Percentiles rank a stretch among this genome's conserved stretches.
These are phyloP conservation scores for Cinchona pubescens DNA, from an alignment of 257 asterid genomes.

Conservation along the genomic window DNA sequence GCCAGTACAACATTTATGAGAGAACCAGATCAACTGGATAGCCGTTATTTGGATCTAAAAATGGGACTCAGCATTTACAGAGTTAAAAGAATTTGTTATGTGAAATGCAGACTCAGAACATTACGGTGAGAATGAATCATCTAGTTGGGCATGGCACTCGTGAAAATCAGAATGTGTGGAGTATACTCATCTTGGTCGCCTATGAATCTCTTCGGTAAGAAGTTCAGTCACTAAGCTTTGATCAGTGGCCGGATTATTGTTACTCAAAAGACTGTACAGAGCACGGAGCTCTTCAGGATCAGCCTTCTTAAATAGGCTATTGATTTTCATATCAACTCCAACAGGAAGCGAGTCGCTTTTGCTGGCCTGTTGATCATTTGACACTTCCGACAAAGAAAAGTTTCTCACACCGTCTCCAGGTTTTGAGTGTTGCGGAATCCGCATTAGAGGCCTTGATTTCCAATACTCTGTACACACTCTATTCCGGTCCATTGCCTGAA, in stretches of 20 bases:
- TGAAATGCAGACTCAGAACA: constrained; percentile 15
- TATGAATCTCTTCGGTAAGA: constrained; percentile 56
- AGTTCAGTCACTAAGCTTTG: constrained; percentile 50
- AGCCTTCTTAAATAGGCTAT: constrained; percentile 67
- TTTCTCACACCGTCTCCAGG: constrained; percentile 23
- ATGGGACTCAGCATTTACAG: constrained; percentile 42
- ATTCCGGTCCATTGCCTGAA: constrained; percentile 75
- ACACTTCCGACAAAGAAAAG: constrained; percentile 34
- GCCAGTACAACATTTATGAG: constrained; percentile 28
- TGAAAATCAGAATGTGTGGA: constrained; percentile 15
- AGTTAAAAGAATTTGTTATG: constrained; percentile 22
- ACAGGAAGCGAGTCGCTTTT: constrained; percentile 19
- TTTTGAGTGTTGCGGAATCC: constrained; percentile 49
- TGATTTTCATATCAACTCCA: constrained; percentile 40
- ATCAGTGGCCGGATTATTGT: constrained; percentile 37
- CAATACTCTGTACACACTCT: constrained; percentile 66
- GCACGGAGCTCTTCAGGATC: constrained; percentile 62
- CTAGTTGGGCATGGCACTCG: constrained; percentile 24
- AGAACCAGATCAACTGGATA: constrained; percentile 22
- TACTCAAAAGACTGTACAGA: constrained; percentile 45
- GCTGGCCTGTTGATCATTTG: constrained; percentile 32
- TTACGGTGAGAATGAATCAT: constrained; percentile 25
- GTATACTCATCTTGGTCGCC: constrained; percentile 34
- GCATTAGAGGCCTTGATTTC: constrained; percentile 86
- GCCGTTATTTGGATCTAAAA: constrained; percentile 33